Evolutionary conservation across 129 eudicot species (phyloP), one percentile per base, ranked within the genome.

Genomic region (Pulicaria dysenterica): DNA sequence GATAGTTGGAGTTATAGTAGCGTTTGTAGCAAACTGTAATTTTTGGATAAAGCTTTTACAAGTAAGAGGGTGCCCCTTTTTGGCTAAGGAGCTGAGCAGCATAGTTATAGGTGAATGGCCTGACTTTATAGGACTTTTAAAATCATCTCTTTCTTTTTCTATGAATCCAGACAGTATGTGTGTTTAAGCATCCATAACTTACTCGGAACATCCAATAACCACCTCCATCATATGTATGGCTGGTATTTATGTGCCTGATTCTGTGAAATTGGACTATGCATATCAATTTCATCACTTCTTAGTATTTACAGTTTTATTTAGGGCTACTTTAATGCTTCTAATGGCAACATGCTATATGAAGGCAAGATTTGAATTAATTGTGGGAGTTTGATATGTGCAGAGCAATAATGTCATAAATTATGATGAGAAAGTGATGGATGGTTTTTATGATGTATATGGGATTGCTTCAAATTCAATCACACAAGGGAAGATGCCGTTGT

Each of bases 371-470:
- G 64, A 65, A 54, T 56, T 74, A 71, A 74, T 39, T 64, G 49
- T 53, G 71, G 19, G 65, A 55, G 53, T 75, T 75, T 83, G 61
- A 13, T 69, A 6, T 58, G 39, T 85, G 91, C 97, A 92, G 97
- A 92, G 86, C 58, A 84, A 82, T 67, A 85, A 92, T 85, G 92
- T 84, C 37, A 70, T 92, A 67, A 87, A 89, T 57, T 92, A 92
- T 58, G 93, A 84, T 69, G 96, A 92, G 77, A 88, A 92, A 72
- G 88, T 88, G 66, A 67, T 84, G 74, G 91, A 92, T 73, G 97
- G 97, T 6, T 92, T 92, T 78, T 92, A 92, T 61, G 97, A 92
- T 75, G 96, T 89, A 15, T 84, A 84, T 77, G 97, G 91, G 43
- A 73, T 74, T 9, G 45, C 84, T 76, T 83, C 97, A 40, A 76